A percentile compares a stretch with the other conserved stretches of the same genome.
phyloP scores from a whole-genome alignment of 345 rosid species.

The Luvunga scandens region DNA sequence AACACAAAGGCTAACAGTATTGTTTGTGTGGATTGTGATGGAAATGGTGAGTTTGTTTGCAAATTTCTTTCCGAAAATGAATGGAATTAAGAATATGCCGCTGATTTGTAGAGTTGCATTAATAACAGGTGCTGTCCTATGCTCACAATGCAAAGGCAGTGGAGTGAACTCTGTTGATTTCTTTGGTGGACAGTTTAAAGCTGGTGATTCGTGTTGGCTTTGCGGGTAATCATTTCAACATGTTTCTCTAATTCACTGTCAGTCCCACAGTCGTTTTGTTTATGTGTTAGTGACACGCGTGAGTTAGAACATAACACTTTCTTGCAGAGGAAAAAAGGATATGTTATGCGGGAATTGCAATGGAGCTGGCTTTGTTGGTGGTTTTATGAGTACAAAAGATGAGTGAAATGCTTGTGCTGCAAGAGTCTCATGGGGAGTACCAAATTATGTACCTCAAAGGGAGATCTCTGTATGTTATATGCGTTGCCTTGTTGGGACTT shows the following conservation, averaged over 20 bases:
- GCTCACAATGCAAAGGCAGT: constrained; percentile 61
- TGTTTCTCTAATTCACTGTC: background rate
- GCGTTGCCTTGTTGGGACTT: background rate
- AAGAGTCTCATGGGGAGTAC: background rate
- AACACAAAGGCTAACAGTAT: constrained; percentile 43
- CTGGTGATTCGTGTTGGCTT: constrained; percentile 60
- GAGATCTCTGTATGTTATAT: background rate
- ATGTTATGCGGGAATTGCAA: constrained; percentile 61
- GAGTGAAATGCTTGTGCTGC: constrained; percentile 29
- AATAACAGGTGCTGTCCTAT: constrained; percentile 44
- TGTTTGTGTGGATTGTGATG: constrained; percentile 45
- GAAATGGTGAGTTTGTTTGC: constrained; percentile 34
- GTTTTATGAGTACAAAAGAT: constrained; percentile 58
- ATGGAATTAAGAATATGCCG: background rate
- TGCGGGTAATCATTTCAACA: constrained; percentile 41
- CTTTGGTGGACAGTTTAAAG: constrained; percentile 53
- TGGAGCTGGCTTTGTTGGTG: constrained; percentile 68
- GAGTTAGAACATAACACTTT: background rate
- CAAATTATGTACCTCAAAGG: background rate
- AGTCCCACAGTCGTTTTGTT: background rate
- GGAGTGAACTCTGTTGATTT: constrained; percentile 54
- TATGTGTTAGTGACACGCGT: background rate
- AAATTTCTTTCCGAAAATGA: no score
- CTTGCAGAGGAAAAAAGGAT: constrained; percentile 49
- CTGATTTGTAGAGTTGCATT: background rate